Base-by-base conservation (phyloP, 192 early-diverging fungal species). In the Helicostylum pulchrum region DNA sequence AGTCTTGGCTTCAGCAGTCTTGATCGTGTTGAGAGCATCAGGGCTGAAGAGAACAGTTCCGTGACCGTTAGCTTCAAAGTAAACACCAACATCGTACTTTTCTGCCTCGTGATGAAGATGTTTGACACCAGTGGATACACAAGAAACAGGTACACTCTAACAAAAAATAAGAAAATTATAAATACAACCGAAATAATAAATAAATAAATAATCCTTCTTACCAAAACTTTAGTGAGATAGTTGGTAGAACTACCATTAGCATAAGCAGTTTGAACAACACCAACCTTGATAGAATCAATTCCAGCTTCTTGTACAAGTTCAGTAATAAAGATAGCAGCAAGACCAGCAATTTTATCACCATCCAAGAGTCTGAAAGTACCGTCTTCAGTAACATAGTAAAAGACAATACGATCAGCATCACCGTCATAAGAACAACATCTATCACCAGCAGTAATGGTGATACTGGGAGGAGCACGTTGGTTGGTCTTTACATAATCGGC, bases 1-100 rank as follows among this genome's bases (percentile, higher is more conserved):
- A 50, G 88, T 93, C 23, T 78, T 76, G 86, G 82, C 87, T 67
- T 84, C 72, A 11, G 79, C 61, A 14, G 78, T 74, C 57, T 85
- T 77, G 73, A 97, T 93, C 7, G 91, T 89, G 61, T 90, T 87
- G 57, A 86, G 76, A 15, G 90, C 90, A 4, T 70, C 72, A 46
- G 84, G 68, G 73, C 92, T 98, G 77, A 99, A 99, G 64, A 99
- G 81, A 50, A 98, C 90, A 17, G 97, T 99, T 56, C 97, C 97
- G 74, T 99, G 97, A 61, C 97, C 97, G 67, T 99, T 99, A 46
- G 97, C 97, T 78, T 99, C 97, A 89, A 99, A 99, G 84, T 99
- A 99, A 44, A 98, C 94, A 72, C 97, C 97, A 65, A 98, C 88
- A 76, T 96, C 93, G 78, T 94, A 98, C 68, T 92, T 89, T 74